These are phyloP conservation scores for Astrothelium subdiscretum DNA, from an alignment of 495 filamentous ascomycete species.

Conservation along the genomic window DNA sequence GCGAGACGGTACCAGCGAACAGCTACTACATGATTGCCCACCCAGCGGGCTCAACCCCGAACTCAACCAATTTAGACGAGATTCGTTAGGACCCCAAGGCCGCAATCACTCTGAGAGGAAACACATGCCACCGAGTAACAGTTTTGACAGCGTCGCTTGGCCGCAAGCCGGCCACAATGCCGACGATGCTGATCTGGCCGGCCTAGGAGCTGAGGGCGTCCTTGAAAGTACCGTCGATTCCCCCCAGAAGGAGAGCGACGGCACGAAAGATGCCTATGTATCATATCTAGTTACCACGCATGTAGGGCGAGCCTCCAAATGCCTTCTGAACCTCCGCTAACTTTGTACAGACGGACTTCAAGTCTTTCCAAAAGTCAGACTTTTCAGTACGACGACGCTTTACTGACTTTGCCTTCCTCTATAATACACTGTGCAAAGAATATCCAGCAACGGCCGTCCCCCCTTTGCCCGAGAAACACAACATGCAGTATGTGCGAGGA, in stretches of 20 bases:
- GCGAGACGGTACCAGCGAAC: not conserved
- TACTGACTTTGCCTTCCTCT: constrained; percentile 95
- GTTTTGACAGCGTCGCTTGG: constrained; percentile 11
- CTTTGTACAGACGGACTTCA: constrained; percentile 67
- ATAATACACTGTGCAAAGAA: constrained; percentile 74
- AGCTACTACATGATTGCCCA: not conserved
- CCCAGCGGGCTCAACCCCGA: not conserved
- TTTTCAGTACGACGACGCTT: constrained; percentile 78
- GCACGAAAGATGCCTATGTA: constrained; percentile 94
- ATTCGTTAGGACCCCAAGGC: not conserved
- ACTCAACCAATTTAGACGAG: not conserved
- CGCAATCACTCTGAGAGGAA: not conserved
- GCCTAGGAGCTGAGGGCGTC: constrained; percentile 40
- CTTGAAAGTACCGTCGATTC: constrained; percentile 73
- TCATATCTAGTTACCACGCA: constrained; percentile 88
- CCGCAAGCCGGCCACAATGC: constrained; percentile 17
- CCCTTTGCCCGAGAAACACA: constrained; percentile 94
- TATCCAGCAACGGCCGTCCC: constrained; percentile 89
- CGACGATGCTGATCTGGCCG: constrained; percentile 16
- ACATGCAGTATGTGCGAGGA: constrained; percentile 94
- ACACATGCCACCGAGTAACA: constrained; percentile 6
- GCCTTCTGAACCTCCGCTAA: not conserved
- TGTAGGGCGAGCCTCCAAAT: constrained; percentile 41
- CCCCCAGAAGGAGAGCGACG: constrained; percentile 86
- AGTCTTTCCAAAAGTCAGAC: constrained; percentile 70